Base-by-base conservation (phyloP, 1,284 basidiomycete genomes). In the Albatrellus sp. region DNA sequence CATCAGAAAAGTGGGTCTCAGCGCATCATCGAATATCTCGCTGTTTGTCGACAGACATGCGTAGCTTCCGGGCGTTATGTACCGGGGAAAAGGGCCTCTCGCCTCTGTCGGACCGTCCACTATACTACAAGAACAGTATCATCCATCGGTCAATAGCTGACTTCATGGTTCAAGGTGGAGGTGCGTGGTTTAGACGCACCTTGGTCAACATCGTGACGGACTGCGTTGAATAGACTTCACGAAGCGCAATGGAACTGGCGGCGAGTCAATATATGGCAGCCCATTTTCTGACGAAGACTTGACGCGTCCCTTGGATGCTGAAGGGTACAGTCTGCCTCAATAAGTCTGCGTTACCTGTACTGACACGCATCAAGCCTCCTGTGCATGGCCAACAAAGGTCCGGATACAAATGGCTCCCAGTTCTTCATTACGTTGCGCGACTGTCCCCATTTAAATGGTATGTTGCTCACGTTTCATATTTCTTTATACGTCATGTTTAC, bases 81-180 rank as follows among this genome's bases (percentile, higher is more conserved):
- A 93, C 90, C 0, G 91, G 90, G 11, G 86, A 92, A 59, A 82
- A 80, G 56, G 89, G 90, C 12, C 56, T 80, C 1, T 85, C 81
- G 0, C 62, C 66, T 1, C 58, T 70, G 29, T 73, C 79, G 0
- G 74, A 80, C 38, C 63, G 73, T 11, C 79, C 83, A 3, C 70
- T 94, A 3, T 82, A 83, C 62, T 96, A 91, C 74, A 89, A 87
- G 62, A 78, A 78, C 55, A 77, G 73, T 47, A 77, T 79, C 38
- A 69, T 91, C 13, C 89, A 91, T 56, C 73, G 89, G 20, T 80
- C 83, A 28, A 91, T 93, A 48, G 70, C 76, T 17, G 72, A 79
- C 50, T 93, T 94, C 61, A 94, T 94, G 91, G 77, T 92, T 43
- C 86, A 88, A 64, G 84, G 78, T 36, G 84, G 84, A 64, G 80